Base-by-base conservation (phyloP, 1,139 yeast species). In the Magnusiomyces suaveolens region DNA sequence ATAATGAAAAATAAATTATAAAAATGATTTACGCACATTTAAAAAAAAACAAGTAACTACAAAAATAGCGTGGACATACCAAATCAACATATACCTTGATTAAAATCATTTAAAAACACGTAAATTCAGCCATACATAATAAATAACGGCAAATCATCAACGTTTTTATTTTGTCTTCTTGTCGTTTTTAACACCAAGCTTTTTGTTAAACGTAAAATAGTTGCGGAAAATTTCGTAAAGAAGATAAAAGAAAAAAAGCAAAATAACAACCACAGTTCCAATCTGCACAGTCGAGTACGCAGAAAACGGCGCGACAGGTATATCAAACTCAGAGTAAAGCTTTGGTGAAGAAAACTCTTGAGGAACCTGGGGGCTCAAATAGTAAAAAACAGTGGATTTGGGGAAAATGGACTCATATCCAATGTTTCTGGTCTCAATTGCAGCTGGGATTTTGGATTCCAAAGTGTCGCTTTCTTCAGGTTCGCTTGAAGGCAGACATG, bases 391-490 rank as follows among this genome's bases (percentile, higher is more conserved):
- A 0, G 81, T 76, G 43, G 72, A 66, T 1, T 68, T 66, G 1
- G 80, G 79, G 60, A 78, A 78, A 50, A 69, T 66, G 1, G 74
- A 62, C 58, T 77, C 80, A 54, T 71, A 70, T 2, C 79, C 80
- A 21, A 75, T 52, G 4, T 62, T 62, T 43, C 62, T 67, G 2
- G 65, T 57, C 56, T 75, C 77, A 48, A 74, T 72, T 21, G 75
- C 72, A 43, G 70, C 70, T 1, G 58, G 56, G 50, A 56, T 16
- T 16, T 32, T 47, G 32, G 29, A 10, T 36, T 47, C 50, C 16
- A 47, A 36, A 43, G 57, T 14, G 61, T 54, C 8, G 55, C 50
- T 32, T 26, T 50, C 52, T 60, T 54, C 18, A 36, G 16, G 8
- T 46, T 46, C 57, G 55, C 32, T 70, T 3, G 60, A 52, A 33